Evolutionary conservation across 2,329 filamentous ascomycete genomes (phyloP).

Genomic region (Penicillium sp.): DNA sequence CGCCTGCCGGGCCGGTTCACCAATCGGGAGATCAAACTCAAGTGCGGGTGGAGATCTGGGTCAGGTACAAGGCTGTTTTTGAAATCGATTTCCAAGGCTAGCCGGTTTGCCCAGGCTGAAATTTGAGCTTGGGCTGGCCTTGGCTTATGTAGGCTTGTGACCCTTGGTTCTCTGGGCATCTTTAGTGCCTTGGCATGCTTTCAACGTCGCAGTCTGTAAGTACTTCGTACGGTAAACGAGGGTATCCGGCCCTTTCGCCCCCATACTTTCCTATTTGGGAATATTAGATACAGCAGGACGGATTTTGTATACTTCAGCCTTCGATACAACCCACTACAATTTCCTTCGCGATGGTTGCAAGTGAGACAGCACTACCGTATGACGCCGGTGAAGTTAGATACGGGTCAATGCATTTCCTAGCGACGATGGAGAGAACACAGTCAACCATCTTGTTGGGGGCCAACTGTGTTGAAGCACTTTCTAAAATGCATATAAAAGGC

Average conservation of each 20-base stretch:
- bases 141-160: not conserved
- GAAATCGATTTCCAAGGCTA: not conserved
- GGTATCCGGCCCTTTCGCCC: not conserved
- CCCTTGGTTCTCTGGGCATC: not conserved
- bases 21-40: not conserved
- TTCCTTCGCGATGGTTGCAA: not conserved
- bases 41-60: not conserved
- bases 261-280: not conserved
- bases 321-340: not conserved
- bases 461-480: not conserved
- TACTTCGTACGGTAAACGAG: not conserved
- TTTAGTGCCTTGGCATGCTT: not conserved
- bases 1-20: not conserved
- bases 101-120: not conserved
- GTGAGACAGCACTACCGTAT: not conserved
- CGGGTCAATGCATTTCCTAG: not conserved
- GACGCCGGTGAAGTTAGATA: not conserved
- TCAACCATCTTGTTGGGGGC: not conserved
- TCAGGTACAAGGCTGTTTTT: not conserved
- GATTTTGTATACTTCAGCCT: not conserved
- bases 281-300: not conserved
- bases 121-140: conserved; percentile 1
- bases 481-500: not conserved
- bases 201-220: not conserved
- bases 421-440: not conserved